A percentile compares a stretch with the other conserved stretches of the same genome.
Evolutionary conservation across 2,329 filamentous ascomycete genomes (phyloP).

Genomic region (Aureobasidium sp.): DNA sequence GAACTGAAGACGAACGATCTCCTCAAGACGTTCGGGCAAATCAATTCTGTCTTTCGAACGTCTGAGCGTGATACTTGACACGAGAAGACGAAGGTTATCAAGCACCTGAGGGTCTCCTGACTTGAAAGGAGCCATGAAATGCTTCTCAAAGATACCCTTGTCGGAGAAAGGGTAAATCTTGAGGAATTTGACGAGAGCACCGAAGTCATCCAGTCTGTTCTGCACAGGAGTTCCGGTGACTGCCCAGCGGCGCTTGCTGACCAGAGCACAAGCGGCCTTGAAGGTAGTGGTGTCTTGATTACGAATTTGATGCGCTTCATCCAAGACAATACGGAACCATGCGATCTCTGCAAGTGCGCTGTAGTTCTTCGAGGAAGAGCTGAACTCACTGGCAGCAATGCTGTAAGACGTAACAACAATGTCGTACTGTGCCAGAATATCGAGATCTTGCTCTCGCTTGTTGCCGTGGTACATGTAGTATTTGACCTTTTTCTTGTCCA

Average conservation of each 20-base stretch:
- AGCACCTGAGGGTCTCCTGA: constrained; percentile 76
- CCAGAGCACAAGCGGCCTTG: constrained; percentile 72
- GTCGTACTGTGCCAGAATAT: constrained; percentile 66
- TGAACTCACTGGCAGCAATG: constrained; percentile 67
- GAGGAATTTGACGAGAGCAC: constrained; percentile 78
- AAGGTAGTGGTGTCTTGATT: constrained; percentile 76
- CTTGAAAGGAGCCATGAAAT: constrained; percentile 83
- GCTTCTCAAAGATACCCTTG: constrained; percentile 63
- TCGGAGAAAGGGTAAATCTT: constrained; percentile 80
- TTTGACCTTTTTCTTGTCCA: constrained; percentile 56
- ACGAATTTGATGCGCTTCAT: constrained; percentile 92
- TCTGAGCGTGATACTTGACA: constrained; percentile 89
- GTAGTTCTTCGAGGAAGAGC: constrained; percentile 34
- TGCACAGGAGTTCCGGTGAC: constrained; percentile 97
- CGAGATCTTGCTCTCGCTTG: constrained; percentile 62
- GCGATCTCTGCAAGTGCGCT: constrained; percentile 68
- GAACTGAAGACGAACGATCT: constrained; percentile 68
- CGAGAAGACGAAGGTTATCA: constrained; percentile 76
- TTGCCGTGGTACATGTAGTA: constrained; percentile 84
- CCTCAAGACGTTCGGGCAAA: constrained; percentile 66
- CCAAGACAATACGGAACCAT: constrained; percentile 89
- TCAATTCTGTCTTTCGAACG: constrained; percentile 88
- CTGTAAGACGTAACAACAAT: constrained; percentile 90
- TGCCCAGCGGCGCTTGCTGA: constrained; percentile 81
- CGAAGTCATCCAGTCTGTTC: constrained; percentile 85